Evolutionary conservation across 202 grass and related monocot species (phyloP), one percentile per base, ranked within the genome.

Genomic region (Zizania palustris): DNA sequence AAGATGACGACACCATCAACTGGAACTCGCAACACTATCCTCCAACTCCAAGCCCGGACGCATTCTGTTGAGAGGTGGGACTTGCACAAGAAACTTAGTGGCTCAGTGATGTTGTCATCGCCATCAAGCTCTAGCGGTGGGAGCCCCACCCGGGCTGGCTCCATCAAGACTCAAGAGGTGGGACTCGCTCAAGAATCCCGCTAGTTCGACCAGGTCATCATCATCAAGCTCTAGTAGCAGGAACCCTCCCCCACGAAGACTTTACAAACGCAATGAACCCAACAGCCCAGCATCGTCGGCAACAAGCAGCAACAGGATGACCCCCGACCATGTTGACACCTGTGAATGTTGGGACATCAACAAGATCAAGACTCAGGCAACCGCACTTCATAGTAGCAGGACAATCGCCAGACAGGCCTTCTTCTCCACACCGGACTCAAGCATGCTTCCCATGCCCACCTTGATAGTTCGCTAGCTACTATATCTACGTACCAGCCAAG

Each of bases 391-490:
- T 2, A 28, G 28, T 28, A 28, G 28, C 28, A 28, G 28, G 28
- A 28, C 28, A 2, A 28, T 28, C 28, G 2, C 28, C 28, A 2
- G 28, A 1, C 28, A 28, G 28, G 28, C 28, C 28, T 28, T 28
- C 28, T 28, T 28, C 28, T 28, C 54, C 20, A 45, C 76, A 51
- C 76, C 53, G 51, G 40, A 46, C 40, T 53, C 76, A 6, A 18
- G 7, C 51, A 69, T 79, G 65, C 72, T 75, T 35, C 34, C 72
- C 14, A 62, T 37, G 22, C 72, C 72, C 8, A 18, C 55, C 13
- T 35, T 61, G 51, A 1, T 20, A 28, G 28, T 2, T 28, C 28
- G 28, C 28, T 28, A 28, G 2, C 28, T 49, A 15, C 46, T 14
- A 15, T 7, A 9, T 19, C 51, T 20, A 18, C 28, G 28, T 28